Conservation (phyloP, 2,329 filamentous ascomycete species). For the Aspergillus tubingensis region DNA sequence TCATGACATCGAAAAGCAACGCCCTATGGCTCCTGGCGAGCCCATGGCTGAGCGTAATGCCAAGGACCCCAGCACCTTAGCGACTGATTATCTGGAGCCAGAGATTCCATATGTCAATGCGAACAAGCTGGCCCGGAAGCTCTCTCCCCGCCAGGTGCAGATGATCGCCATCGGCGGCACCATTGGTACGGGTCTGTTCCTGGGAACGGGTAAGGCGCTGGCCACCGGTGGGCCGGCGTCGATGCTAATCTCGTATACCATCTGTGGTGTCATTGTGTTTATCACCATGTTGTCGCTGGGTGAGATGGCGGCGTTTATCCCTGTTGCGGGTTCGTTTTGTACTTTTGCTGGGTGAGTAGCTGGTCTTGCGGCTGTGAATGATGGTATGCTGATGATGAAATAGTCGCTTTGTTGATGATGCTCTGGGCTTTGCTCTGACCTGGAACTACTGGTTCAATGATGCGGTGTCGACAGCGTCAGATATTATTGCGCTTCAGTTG, state of each 20-base stretch:
- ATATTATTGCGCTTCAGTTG: conserved; percentile 61
- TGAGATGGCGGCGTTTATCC: conserved; percentile 62
- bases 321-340: conserved; percentile 58
- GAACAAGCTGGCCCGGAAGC: conserved; percentile 56
- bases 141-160: conserved; percentile 65
- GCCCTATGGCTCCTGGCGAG: conserved; percentile 3
- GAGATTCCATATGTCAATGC: conserved; percentile 30
- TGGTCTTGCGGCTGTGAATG: neutral
- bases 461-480: conserved; percentile 61
- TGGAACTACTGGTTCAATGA: conserved; percentile 66
- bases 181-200: conserved; percentile 59
- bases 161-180: conserved; percentile 62
- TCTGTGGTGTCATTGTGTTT: conserved; percentile 60
- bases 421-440: conserved; percentile 47
- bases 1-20: conserved; percentile 30
- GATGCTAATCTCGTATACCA: conserved; percentile 59
- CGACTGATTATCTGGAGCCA: conserved; percentile 14
- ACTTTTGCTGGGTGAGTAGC: conserved; percentile 54
- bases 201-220: conserved; percentile 63
- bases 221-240: conserved; percentile 62
- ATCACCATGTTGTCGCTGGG: conserved; percentile 61
- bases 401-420: conserved; percentile 48
- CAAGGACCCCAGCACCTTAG: conserved; percentile 17
- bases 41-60: neutral
- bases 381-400: neutral